These are phyloP conservation scores for Ormosia semicastrata DNA, from an alignment of 306 rosid species.

Conservation along the genomic window DNA sequence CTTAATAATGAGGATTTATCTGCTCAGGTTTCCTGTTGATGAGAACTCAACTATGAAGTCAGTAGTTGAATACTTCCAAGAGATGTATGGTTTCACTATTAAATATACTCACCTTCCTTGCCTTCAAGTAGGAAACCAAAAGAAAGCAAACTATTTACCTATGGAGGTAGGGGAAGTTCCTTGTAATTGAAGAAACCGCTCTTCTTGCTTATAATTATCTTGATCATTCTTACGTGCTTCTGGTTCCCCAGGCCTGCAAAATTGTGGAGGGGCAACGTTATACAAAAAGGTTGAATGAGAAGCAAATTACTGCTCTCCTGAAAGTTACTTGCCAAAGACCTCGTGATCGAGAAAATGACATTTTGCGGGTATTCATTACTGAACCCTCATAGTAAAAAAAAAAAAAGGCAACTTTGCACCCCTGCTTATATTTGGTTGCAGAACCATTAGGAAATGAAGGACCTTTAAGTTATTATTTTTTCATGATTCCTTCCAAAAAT, in stretches of 20 bases:
- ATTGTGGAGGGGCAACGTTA: slow-evolving; percentile 97
- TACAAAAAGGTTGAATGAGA: slow-evolving; percentile 91
- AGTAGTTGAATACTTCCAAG: slow-evolving; percentile 94
- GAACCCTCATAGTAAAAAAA: not conserved
- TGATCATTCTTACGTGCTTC: not conserved
- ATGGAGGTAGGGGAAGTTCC: slow-evolving; percentile 72
- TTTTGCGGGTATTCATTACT: slow-evolving; percentile 61
- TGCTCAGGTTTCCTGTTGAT: slow-evolving; percentile 87
- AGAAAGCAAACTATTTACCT: slow-evolving; percentile 94
- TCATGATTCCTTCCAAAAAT: not conserved
- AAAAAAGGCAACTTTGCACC: not conserved
- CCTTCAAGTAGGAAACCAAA: slow-evolving; percentile 98
- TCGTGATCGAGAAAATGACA: slow-evolving; percentile 88
- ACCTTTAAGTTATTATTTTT: not conserved
- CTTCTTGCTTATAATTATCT: not conserved
- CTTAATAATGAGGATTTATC: not conserved
- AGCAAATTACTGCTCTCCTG: slow-evolving; percentile 86
- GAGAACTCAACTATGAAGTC: slow-evolving; percentile 95
- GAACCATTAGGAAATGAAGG: not conserved
- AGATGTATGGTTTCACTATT: slow-evolving; percentile 96
- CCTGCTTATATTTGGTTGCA: not conserved
- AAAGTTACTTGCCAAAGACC: slow-evolving; percentile 99
- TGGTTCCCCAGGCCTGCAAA: slow-evolving; percentile 85
- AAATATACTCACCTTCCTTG: slow-evolving; percentile 96
- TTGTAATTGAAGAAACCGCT: not conserved